Conservation (phyloP, 2,329 filamentous ascomycete species). For the Ascochyta koolunga region DNA sequence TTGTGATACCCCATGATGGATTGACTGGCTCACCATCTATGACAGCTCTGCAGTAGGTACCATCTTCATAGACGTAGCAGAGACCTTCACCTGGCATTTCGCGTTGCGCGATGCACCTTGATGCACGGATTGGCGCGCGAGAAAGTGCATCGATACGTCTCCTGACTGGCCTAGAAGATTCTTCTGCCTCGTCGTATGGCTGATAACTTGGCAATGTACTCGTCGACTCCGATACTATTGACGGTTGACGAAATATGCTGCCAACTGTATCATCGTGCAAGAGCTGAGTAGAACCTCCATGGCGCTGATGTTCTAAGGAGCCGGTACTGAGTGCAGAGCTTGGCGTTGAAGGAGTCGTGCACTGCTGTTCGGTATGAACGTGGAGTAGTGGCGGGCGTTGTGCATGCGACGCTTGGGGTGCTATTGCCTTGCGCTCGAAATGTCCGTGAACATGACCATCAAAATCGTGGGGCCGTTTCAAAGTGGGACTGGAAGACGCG, state of each 20-base stretch:
- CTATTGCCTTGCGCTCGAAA: slow-evolving; percentile 35
- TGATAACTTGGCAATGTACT: slow-evolving; percentile 22
- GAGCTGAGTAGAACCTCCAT: slow-evolving; percentile 30
- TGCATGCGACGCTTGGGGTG: slow-evolving; percentile 36
- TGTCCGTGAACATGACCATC: slow-evolving; percentile 37
- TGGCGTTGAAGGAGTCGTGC: slow-evolving; percentile 31
- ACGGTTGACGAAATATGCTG: slow-evolving; percentile 31
- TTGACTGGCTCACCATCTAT: slow-evolving; percentile 89
- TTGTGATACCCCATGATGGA: slow-evolving; percentile 91
- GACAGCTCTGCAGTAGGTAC: slow-evolving; percentile 78
- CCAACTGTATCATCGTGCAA: slow-evolving; percentile 29
- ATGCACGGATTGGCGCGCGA: slow-evolving; percentile 40
- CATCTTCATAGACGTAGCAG: slow-evolving; percentile 87
- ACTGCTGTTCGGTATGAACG: slow-evolving; percentile 28
- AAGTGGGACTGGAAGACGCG: slow-evolving; percentile 40
- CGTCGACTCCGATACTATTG: slow-evolving; percentile 33
- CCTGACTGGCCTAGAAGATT: slow-evolving; percentile 37
- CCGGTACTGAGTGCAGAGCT: slow-evolving; percentile 28
- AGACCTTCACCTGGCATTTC: slow-evolving; percentile 78
- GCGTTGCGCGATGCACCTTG: slow-evolving; percentile 46
- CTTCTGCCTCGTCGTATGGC: slow-evolving; percentile 39
- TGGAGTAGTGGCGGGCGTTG: slow-evolving; percentile 32
- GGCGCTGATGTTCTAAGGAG: slow-evolving; percentile 31
- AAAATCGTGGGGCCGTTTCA: slow-evolving; percentile 47
- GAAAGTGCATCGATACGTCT: slow-evolving; percentile 43